Percentiles rank a stretch among this genome's conserved stretches.
These are phyloP conservation scores for Scedosporium apiospermum DNA, from an alignment of 2,329 filamentous ascomycete genomes.

Conservation along the genomic window DNA sequence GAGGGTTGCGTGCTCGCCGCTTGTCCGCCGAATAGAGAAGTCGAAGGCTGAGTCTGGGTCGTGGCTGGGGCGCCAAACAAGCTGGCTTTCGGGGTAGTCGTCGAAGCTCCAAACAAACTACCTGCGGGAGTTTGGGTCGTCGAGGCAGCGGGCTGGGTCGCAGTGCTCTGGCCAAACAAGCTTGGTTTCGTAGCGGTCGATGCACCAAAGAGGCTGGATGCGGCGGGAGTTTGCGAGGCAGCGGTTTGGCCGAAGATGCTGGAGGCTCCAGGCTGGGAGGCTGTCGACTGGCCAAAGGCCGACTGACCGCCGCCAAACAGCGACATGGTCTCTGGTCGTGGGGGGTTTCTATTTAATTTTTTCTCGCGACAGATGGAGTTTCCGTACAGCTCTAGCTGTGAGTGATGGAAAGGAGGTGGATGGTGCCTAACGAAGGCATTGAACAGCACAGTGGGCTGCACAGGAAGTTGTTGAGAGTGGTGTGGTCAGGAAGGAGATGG, in stretches of 20 bases:
- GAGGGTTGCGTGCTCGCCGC: neutral
- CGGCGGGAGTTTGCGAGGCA: constrained; percentile 1
- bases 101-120: constrained; percentile 20
- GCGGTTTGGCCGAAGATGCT: constrained; percentile 4
- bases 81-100: constrained; percentile 10
- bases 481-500: too few species aligned
- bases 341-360: constrained; percentile 6
- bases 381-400: neutral
- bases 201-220: constrained; percentile 18
- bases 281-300: constrained; percentile 22
- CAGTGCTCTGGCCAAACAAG: constrained; percentile 8
- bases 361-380: neutral
- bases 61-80: constrained; percentile 2
- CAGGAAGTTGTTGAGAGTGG: too few species aligned
- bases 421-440: too few species aligned
- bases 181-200: constrained; percentile 12
- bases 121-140: constrained; percentile 9
- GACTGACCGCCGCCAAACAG: constrained; percentile 20
- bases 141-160: constrained; percentile 7
- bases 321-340: constrained; percentile 11
- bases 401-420: too few species aligned
- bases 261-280: neutral
- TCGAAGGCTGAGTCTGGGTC: constrained; percentile 8
- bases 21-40: constrained; percentile 14
- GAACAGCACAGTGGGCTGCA: too few species aligned